These are phyloP conservation scores for Trichoderma simmonsii DNA, from an alignment of 2,329 filamentous ascomycete genomes.

Conservation along the genomic window DNA sequence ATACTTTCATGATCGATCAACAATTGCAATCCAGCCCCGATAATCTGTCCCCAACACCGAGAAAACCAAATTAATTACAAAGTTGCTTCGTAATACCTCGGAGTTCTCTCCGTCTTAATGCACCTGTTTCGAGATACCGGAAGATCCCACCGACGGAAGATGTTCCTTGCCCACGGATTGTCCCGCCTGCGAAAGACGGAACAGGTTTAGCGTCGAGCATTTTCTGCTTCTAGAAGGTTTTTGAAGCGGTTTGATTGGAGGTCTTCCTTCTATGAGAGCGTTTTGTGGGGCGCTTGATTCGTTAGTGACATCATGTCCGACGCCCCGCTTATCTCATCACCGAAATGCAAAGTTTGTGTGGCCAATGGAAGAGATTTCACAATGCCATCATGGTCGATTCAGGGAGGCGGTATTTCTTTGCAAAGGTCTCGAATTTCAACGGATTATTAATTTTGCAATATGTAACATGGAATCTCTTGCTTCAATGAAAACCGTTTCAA, in stretches of 20 bases:
- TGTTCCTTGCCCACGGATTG: neutral
- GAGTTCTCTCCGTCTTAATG: neutral
- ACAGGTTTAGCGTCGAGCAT: neutral
- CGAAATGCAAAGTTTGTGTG: neutral
- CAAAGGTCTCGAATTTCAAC: neutral
- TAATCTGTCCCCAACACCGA: neutral
- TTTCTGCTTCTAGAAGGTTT: neutral
- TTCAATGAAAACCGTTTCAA: neutral
- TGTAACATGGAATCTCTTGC: neutral
- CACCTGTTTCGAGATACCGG: neutral
- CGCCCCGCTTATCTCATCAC: neutral
- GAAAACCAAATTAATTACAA: neutral
- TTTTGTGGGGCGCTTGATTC: neutral
- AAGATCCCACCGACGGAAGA: constrained; percentile 10
- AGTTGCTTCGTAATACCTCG: neutral
- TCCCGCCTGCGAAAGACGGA: neutral
- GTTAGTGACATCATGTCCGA: constrained; percentile 6
- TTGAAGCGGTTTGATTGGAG: neutral
- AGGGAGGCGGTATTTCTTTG: neutral
- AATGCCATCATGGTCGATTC: neutral
- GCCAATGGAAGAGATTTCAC: neutral
- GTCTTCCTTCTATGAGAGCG: neutral
- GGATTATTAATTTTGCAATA: neutral
- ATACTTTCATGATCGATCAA: neutral
- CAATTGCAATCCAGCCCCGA: neutral